Evolutionary conservation across 2,329 filamentous ascomycete species (phyloP), one percentile per base, ranked within the genome.

Genomic region (Aurifilum marmelostoma): DNA sequence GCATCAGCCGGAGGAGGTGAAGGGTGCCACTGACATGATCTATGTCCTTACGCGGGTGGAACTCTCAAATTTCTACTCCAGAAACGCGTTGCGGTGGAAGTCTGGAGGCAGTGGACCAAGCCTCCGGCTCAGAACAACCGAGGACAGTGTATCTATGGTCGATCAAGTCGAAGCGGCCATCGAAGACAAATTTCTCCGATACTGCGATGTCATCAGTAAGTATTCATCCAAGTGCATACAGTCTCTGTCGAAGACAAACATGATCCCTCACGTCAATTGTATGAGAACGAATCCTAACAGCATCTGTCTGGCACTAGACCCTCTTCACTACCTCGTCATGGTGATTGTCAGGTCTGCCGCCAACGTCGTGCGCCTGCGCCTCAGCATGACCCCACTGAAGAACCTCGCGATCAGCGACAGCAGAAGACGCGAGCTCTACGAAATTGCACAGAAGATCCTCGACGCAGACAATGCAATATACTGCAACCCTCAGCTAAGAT

Each of bases 141-240:
- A n/a, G 47, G 50, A 21, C 34, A 47, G 34, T 32, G n/a, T 11
- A 24, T 8, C 3, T 3, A 4, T 58, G 50, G 58, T 65, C 1
- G 73, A 78, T 21, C 77, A 76, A 29, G 76, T 77, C 0, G 75
- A 76, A 9, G 41, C 60, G 27, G 77, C 83, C 18, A 74, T 78
- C n/a, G 82, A 84, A 66, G 75, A 77, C 47, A 81, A 79, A 11
- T 83, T 79, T 65, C 74, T 84, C 12, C 77, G 81, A 4, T 83
- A 83, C 71, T 83, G 81, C 73, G 81, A 84, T 65, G 75, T 82
- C 1, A 70, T 79, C 16, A 76, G 61, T 63, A 8, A 50, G 61
- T 63, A 7, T 27, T 29, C n/a, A n/a, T n/a, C n/a, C 16, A 21
- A 8, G 29, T 12, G 14, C 16, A 29, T 32, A 7, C 29, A 58